These are phyloP conservation scores for Saccharomyces pastorianus DNA, from an alignment of 1,139 yeast species.

Conservation along the genomic window DNA sequence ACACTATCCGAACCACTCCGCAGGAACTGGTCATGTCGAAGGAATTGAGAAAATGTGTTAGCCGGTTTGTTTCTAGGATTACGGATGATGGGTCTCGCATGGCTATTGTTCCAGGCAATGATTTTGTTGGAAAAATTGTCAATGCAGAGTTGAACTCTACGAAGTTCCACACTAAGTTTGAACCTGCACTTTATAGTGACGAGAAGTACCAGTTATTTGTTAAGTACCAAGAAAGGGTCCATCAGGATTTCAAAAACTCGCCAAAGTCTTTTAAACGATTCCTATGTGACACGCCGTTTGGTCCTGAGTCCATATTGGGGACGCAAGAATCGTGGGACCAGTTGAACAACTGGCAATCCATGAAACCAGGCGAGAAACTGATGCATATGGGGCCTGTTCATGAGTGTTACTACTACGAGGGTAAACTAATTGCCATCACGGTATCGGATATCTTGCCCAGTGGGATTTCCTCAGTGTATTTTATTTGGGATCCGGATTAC, in stretches of 20 bases:
- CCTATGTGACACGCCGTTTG: constrained; percentile 63
- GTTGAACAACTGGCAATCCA: constrained; percentile 32
- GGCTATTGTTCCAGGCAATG: constrained; percentile 6
- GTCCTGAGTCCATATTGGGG: constrained; percentile 27
- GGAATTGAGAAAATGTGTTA: constrained; percentile 59
- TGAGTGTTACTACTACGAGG: constrained; percentile 66
- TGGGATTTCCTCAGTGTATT: constrained; percentile 76
- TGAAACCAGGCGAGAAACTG: constrained; percentile 11
- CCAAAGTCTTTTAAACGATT: constrained; percentile 50
- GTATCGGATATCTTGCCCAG: constrained; percentile 71
- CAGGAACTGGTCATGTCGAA: constrained; percentile 43
- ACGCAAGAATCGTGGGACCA: constrained; percentile 26
- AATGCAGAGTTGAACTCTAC: constrained; percentile 24
- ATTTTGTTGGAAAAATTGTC: constrained; percentile 32
- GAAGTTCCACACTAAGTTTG: constrained; percentile 45
- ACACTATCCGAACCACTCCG: constrained; percentile 62
- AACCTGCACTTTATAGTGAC: constrained; percentile 43
- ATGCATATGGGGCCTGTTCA: constrained; percentile 48
- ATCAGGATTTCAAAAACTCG: constrained; percentile 49
- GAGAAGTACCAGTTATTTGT: constrained; percentile 62
- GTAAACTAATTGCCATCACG: constrained; percentile 61
- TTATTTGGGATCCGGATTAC: constrained; percentile 82
- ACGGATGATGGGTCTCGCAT: not conserved
- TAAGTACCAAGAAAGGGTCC: constrained; percentile 63
- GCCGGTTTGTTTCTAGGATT: constrained; percentile 39